Conservation (phyloP, 352 stramenopile genomes). For the Aphanomyces invadans region DNA sequence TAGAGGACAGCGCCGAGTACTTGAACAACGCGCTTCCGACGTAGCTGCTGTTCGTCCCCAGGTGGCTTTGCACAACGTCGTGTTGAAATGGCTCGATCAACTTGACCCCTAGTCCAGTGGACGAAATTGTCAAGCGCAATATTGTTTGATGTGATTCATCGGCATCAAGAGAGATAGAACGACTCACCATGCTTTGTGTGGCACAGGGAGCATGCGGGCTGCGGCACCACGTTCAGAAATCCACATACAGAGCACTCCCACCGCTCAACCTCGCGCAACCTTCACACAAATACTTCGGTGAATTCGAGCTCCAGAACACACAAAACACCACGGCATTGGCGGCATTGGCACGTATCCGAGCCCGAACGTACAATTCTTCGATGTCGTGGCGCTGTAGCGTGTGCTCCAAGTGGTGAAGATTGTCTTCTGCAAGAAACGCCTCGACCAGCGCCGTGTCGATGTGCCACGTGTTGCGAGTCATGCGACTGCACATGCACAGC, state of each 20-base stretch:
- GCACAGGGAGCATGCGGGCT: background rate
- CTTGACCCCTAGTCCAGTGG: background rate
- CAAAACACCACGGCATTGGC: too few relatives aligned
- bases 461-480: background rate
- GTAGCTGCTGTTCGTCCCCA: slow-evolving; percentile 2
- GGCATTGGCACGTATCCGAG: too few relatives aligned
- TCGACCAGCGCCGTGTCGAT: background rate
- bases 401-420: background rate
- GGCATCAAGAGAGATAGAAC: background rate
- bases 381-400: background rate
- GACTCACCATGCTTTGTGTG: background rate
- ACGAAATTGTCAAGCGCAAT: too few relatives aligned
- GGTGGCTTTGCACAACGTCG: background rate
- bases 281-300: background rate
- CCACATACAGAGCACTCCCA: background rate
- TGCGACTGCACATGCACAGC: background rate
- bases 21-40: background rate
- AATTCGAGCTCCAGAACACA: too few relatives aligned
- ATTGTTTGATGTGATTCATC: too few relatives aligned
- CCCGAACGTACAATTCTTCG: background rate
- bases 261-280: background rate
- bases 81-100: slow-evolving; percentile 1
- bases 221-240: background rate
- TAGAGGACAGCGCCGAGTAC: too few relatives aligned
- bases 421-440: slow-evolving; percentile 3